These are phyloP conservation scores for Elaeis guineensis DNA, from an alignment of 176 grass and related monocot species.

Conservation along the genomic window DNA sequence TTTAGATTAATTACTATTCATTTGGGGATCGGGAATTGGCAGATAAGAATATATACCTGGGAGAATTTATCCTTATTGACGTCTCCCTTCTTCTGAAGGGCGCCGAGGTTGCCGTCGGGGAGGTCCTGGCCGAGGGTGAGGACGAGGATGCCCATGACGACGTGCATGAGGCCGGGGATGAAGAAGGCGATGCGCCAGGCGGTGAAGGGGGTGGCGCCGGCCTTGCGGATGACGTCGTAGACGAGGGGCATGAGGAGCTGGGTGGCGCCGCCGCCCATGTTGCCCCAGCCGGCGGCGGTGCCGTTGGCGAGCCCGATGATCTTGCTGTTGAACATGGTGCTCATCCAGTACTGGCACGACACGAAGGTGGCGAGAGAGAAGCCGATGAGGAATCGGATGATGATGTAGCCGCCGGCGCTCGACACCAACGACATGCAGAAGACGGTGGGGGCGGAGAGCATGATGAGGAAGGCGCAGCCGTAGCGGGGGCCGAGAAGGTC, in stretches of 20 bases:
- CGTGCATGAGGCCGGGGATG: conserved; percentile 49
- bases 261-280: conserved; percentile 90
- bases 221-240: conserved; percentile 50
- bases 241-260: conserved; percentile 90
- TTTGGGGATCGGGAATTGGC: too few species aligned
- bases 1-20: too few species aligned
- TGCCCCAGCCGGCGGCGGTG: conserved; percentile 54
- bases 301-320: conserved; percentile 68
- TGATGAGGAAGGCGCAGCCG: conserved; percentile 71
- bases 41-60: conserved; percentile 14
- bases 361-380: conserved; percentile 80
- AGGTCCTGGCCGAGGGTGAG: conserved; percentile 74
- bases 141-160: conserved; percentile 56
- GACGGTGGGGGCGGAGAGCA: conserved; percentile 59
- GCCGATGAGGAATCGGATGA: conserved; percentile 60
- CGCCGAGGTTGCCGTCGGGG: conserved; percentile 61
- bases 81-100: conserved; percentile 52
- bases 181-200: conserved; percentile 85
- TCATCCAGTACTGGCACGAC: conserved; percentile 88
- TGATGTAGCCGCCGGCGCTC: conserved; percentile 37
- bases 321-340: conserved; percentile 91
- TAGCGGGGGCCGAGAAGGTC: conserved; percentile 70
- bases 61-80: conserved; percentile 65
- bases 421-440: conserved; percentile 73
- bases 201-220: conserved; percentile 36